These are phyloP conservation scores for Capsella bursapastoris DNA, from an alignment of 345 rosid genomes.

Conservation along the genomic window DNA sequence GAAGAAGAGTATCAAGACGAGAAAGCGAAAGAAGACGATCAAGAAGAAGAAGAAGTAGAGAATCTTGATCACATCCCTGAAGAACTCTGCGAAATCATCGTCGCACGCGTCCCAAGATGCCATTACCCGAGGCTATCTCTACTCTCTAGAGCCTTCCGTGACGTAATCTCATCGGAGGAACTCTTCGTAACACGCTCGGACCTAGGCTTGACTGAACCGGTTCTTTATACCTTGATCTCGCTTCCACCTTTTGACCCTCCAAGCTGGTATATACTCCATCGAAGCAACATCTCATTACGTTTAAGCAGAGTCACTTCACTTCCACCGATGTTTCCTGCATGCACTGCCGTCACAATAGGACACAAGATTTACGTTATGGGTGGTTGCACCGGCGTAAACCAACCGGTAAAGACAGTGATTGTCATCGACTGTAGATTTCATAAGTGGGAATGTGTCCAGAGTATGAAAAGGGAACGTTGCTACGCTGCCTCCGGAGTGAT, in stretches of 20 bases:
- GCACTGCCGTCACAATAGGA: constrained; percentile 10
- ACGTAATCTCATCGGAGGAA: neutral
- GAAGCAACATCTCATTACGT: neutral
- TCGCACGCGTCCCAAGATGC: neutral
- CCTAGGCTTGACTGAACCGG: neutral
- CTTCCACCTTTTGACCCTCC: neutral
- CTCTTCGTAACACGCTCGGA: neutral
- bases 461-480: neutral
- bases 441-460: neutral
- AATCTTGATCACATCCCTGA: neutral
- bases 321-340: neutral
- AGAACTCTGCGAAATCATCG: neutral
- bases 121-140: neutral
- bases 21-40: neutral
- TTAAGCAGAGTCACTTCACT: neutral
- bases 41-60: neutral
- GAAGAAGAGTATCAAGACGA: neutral
- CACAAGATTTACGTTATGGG: neutral
- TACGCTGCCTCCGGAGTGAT: constrained; percentile 6
- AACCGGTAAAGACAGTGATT: neutral
- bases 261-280: neutral
- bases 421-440: neutral
- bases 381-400: neutral
- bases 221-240: neutral
- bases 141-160: neutral